phyloP scores from a whole-genome alignment of 345 rosid species.

The Eucalyptus melliodora region DNA sequence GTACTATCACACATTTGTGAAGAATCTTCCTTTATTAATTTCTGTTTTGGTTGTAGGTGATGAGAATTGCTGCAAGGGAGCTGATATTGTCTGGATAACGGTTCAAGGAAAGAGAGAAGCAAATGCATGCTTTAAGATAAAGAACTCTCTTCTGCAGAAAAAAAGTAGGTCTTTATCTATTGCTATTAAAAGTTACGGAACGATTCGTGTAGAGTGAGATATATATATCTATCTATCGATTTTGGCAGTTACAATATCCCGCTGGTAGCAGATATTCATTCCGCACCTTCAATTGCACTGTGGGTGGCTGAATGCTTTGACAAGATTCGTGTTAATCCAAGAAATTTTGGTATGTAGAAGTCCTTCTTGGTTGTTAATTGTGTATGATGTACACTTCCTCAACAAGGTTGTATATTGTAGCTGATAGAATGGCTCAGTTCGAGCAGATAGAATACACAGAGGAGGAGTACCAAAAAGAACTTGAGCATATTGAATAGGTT shows the following conservation, averaged over 20 bases:
- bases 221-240: not conserved
- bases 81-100: slow-evolving; percentile 85
- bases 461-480: slow-evolving; percentile 85
- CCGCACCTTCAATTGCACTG: slow-evolving; percentile 81
- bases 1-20: not conserved
- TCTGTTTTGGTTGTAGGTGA: slow-evolving; percentile 37
- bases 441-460: slow-evolving; percentile 70
- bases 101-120: slow-evolving; percentile 99
- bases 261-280: slow-evolving; percentile 89
- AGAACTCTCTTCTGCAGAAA: slow-evolving; percentile 78
- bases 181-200: not conserved
- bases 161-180: slow-evolving; percentile 34
- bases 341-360: slow-evolving; percentile 65
- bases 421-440: slow-evolving; percentile 89
- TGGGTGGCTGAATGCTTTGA: slow-evolving; percentile 95
- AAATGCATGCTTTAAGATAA: slow-evolving; percentile 89
- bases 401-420: slow-evolving; percentile 28
- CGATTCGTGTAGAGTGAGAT: not conserved
- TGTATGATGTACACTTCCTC: not conserved
- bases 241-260: slow-evolving; percentile 80
- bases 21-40: not conserved
- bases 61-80: slow-evolving; percentile 89
- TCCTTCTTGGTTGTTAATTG: not conserved
- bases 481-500: slow-evolving; percentile 87
- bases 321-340: slow-evolving; percentile 94